phyloP scores from a whole-genome alignment of 345 rosid species.

The Aquilaria malaccensis region DNA sequence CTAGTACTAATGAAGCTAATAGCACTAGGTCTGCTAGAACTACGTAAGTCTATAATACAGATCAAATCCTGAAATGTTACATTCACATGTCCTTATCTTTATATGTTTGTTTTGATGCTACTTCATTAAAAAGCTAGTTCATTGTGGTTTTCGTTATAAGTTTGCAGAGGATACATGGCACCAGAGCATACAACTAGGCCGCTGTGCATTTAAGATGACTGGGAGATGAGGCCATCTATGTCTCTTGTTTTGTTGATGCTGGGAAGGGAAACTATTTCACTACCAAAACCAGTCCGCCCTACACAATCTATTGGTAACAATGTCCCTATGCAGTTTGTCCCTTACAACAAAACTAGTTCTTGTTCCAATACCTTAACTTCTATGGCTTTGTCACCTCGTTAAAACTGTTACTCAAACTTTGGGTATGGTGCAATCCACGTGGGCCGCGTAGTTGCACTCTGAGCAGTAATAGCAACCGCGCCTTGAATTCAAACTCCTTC shows the following conservation, averaged over 20 bases:
- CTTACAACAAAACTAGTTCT: too few relatives aligned
- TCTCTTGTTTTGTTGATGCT: constrained; percentile 39
- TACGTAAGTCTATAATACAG: constrained; percentile 13
- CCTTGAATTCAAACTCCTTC: background rate
- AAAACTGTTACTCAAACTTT: too few relatives aligned
- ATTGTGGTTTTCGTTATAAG: background rate
- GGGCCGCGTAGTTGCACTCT: constrained; percentile 12
- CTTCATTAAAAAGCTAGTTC: too few relatives aligned
- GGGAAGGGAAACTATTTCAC: constrained; percentile 18
- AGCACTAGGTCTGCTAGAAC: constrained; percentile 23
- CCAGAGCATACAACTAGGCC: constrained; percentile 58
- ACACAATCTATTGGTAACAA: too few relatives aligned
- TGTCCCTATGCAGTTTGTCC: too few relatives aligned
- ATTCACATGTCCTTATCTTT: too few relatives aligned
- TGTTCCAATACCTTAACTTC: too few relatives aligned
- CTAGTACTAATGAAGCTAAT: constrained; percentile 14
- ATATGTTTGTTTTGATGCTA: too few relatives aligned
- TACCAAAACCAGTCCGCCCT: constrained; percentile 33
- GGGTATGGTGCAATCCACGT: constrained; percentile 9
- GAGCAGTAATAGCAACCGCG: constrained; percentile 12
- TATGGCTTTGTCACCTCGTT: too few relatives aligned
- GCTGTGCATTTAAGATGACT: constrained; percentile 46
- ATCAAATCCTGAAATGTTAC: too few relatives aligned
- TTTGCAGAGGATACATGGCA: constrained; percentile 37
- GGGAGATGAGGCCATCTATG: constrained; percentile 50